Conservation (phyloP, 768 basidiomycete species). For the Leccinum longicurvipes region DNA sequence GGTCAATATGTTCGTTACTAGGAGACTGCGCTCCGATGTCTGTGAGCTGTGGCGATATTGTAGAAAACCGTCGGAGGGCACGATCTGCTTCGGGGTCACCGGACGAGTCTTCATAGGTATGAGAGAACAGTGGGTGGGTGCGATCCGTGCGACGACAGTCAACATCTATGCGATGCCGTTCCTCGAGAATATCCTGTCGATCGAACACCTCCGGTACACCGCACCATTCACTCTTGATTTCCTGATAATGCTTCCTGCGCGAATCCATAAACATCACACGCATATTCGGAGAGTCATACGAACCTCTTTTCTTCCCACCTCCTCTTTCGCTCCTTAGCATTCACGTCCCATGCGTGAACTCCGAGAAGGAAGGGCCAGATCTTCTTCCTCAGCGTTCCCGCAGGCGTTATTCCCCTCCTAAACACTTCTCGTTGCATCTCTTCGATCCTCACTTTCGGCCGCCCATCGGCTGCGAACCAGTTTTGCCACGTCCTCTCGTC, state of each 20-base stretch:
- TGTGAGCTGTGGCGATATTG: constrained; percentile 67
- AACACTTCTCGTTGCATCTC: constrained; percentile 80
- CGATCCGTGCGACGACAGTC: constrained; percentile 97
- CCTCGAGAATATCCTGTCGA: constrained; percentile 77
- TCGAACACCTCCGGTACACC: constrained; percentile 80
- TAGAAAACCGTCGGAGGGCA: constrained; percentile 52
- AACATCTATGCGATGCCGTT: constrained; percentile 92
- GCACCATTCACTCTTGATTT: constrained; percentile 78
- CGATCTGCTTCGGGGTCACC: constrained; percentile 53
- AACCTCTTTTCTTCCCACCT: constrained; percentile 67
- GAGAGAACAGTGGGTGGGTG: constrained; percentile 84
- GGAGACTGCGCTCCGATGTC: constrained; percentile 88
- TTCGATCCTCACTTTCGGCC: constrained; percentile 59
- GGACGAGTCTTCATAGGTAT: constrained; percentile 34
- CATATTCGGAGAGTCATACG: constrained; percentile 11
- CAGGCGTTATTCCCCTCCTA: constrained; percentile 60
- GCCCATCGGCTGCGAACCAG: constrained; percentile 77
- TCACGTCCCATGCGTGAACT: constrained; percentile 77
- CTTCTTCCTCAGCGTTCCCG: constrained; percentile 57
- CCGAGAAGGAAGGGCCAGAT: constrained; percentile 92
- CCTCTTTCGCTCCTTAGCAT: constrained; percentile 53
- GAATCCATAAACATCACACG: constrained; percentile 7
- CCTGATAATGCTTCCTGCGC: constrained; percentile 64
- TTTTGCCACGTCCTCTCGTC: constrained; percentile 67
- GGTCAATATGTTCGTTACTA: constrained; percentile 87